These are phyloP conservation scores for Raphanus raphanistrum DNA, from an alignment of 345 rosid species.

Conservation along the genomic window DNA sequence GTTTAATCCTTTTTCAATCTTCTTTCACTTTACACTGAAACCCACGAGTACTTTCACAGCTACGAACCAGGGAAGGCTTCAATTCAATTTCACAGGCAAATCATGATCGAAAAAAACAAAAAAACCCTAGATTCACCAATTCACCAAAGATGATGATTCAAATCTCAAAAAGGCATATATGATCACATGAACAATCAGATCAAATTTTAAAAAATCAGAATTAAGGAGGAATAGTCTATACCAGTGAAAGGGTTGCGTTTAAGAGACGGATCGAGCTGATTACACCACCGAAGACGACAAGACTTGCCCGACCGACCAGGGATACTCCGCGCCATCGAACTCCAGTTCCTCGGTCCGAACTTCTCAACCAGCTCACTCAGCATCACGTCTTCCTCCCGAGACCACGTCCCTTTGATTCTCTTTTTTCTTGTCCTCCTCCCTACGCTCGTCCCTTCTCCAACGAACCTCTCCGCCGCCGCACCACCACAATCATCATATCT, in stretches of 20 bases:
- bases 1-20: background rate
- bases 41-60: background rate
- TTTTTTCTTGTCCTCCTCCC: constrained; percentile 29
- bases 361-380: constrained; percentile 56
- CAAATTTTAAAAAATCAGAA: background rate
- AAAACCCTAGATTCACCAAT: constrained; percentile 26
- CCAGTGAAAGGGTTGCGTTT: constrained; percentile 83
- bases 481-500: background rate
- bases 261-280: constrained; percentile 82
- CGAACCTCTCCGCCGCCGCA: constrained; percentile 33
- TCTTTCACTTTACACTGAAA: background rate
- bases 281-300: constrained; percentile 93
- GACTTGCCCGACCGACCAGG: constrained; percentile 85
- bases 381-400: constrained; percentile 69
- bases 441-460: constrained; percentile 35
- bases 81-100: background rate
- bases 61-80: background rate
- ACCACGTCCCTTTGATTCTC: constrained; percentile 72
- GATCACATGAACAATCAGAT: constrained; percentile 8
- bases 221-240: constrained; percentile 13
- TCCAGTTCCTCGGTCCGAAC: constrained; percentile 81
- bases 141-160: background rate
- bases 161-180: constrained; percentile 5
- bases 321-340: constrained; percentile 71
- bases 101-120: background rate